Evolutionary conservation across 2,329 filamentous ascomycete species (phyloP).

Genomic region (Phoma sp.): DNA sequence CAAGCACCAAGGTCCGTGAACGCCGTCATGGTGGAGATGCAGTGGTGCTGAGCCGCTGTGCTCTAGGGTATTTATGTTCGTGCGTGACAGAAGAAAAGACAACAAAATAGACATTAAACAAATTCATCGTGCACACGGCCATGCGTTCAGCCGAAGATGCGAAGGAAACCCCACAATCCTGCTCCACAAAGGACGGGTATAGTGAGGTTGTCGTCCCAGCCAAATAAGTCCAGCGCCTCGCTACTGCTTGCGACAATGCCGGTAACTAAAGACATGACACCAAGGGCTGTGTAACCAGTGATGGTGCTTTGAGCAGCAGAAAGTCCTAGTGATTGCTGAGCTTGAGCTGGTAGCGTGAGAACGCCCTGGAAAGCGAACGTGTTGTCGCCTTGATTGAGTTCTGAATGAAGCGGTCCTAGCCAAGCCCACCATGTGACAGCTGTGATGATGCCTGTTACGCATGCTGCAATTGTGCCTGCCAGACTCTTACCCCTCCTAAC

Average conservation of each 20-base stretch:
- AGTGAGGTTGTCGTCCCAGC: slow-evolving; percentile 96
- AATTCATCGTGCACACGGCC: background rate
- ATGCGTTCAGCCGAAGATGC: slow-evolving; percentile 69
- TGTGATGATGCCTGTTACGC: slow-evolving; percentile 80
- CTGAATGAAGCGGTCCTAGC: slow-evolving; percentile 67
- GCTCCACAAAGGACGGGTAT: slow-evolving; percentile 91
- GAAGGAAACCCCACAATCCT: slow-evolving; percentile 91
- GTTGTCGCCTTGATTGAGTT: slow-evolving; percentile 54
- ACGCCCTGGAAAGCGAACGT: slow-evolving; percentile 83
- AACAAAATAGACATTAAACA: slow-evolving; percentile 4
- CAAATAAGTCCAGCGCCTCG: slow-evolving; percentile 89
- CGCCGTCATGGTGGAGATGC: slow-evolving; percentile 10
- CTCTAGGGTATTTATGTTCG: slow-evolving; percentile 16
- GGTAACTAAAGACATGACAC: slow-evolving; percentile 82
- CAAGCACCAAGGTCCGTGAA: slow-evolving; percentile 1
- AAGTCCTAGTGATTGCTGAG: slow-evolving; percentile 69
- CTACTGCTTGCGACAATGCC: slow-evolving; percentile 89
- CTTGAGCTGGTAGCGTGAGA: slow-evolving; percentile 71
- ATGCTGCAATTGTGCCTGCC: slow-evolving; percentile 86
- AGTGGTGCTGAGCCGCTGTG: slow-evolving; percentile 3
- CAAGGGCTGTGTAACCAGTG: slow-evolving; percentile 75
- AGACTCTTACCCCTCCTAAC: slow-evolving; percentile 89
- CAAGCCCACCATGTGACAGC: slow-evolving; percentile 89
- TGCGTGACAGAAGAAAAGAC: background rate
- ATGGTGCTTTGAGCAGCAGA: slow-evolving; percentile 67